Base-by-base conservation (phyloP, 2,329 filamentous ascomycete species). In the Apiospora phragmitis region DNA sequence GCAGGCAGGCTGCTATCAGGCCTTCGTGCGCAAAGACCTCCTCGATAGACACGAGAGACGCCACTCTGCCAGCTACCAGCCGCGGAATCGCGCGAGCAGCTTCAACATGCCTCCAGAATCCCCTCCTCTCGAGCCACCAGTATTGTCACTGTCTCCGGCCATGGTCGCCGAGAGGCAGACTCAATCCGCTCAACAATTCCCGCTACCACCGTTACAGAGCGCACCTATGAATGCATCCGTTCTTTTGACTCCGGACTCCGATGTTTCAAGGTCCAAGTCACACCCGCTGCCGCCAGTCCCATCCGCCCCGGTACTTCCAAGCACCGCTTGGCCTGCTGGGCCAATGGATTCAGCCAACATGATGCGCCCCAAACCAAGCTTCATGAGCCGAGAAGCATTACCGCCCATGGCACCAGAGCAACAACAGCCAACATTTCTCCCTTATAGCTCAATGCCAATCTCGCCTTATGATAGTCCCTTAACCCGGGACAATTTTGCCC, bases 1-100 rank as follows among this genome's bases (percentile, higher is more conserved):
- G 79, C 89, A 93, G 70, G 88, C 90, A 11, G 91, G 90, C 71
- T 96, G 93, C 81, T 88, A 90, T 70, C 91, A 93, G 72, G 88
- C 90, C 72, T 96, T 95, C 78, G 93, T 95, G 49, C 90, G 93
- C 67, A 90, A 92, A 76, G 93, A 95, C 79, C 86, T 95, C 51
- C 89, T 94, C 74, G 86, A 91, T 67, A 89, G 90, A 47, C 90
- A 92, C 79, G 87, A 88, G 76, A 91, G 90, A 79, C 87, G 90
- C 38, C 90, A 92, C 77, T 90, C 87, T 3, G 84, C 88, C 21
- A 83, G 84, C 0, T 87, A 87, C 71, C 82, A 83, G 2, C 85
- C 86, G 6, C 80, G 86, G 38, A 87, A 87, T 69, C 84, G 85
- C 32, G 77, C 83, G n/a, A 84, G 83, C 38, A 86, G 85, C 78